These are phyloP conservation scores for Uronychia setigera DNA, from an alignment of 73 alveolate species.

Conservation along the genomic window DNA sequence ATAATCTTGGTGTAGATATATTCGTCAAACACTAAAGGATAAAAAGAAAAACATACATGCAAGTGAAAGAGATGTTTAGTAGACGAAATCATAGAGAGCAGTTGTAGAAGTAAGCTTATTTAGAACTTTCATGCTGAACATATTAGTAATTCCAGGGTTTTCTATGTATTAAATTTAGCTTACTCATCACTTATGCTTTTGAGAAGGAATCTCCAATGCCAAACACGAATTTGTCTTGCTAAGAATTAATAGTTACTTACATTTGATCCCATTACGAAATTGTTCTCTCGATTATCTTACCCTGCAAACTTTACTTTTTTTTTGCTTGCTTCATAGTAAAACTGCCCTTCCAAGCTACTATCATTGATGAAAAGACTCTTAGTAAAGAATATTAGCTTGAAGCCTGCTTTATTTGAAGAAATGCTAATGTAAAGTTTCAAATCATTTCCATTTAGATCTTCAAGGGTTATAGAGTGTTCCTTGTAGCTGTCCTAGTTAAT, in stretches of 20 bases:
- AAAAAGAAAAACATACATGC: conserved; percentile 1
- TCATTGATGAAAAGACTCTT: conserved; percentile 16
- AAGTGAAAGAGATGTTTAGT: conserved; percentile 12
- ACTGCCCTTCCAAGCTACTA: background rate
- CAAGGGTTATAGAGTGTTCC: background rate
- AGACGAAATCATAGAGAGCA: conserved; percentile 18
- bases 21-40: conserved; percentile 13
- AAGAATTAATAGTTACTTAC: background rate
- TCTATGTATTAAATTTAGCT: conserved; percentile 2
- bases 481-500: background rate
- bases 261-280: background rate
- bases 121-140: conserved; percentile 2
- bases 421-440: conserved; percentile 11
- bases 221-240: background rate
- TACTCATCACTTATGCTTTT: conserved; percentile 22
- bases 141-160: conserved; percentile 32
- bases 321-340: conserved; percentile 23
- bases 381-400: conserved; percentile 15
- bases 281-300: background rate
- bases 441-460: conserved; percentile 23
- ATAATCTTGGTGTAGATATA: conserved; percentile 51
- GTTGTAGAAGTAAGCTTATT: background rate
- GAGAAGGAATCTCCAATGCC: background rate
- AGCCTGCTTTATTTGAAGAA: conserved; percentile 10
- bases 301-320: conserved; percentile 23